Evolutionary conservation across 192 early-diverging fungal genomes (phyloP).

Genomic region (Backusella circina): DNA sequence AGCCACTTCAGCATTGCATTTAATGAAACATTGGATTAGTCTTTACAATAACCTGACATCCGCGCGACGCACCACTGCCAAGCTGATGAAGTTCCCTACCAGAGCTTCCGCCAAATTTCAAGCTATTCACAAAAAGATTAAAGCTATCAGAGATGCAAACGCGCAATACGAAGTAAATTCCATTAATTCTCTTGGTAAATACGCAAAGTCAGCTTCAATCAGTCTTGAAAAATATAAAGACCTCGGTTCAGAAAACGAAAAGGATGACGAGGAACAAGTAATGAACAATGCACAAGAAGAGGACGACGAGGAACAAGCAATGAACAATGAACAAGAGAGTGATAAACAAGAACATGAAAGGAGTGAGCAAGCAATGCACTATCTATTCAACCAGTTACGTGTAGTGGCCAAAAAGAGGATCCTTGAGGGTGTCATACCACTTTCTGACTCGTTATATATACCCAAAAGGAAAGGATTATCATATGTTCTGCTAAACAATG

Average conservation of each 20-base stretch:
- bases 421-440: not conserved
- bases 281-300: no score
- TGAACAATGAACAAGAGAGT: not conserved
- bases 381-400: not conserved
- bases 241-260: conserved; percentile 1
- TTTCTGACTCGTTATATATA: conserved; percentile 1
- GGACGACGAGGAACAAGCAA: not conserved
- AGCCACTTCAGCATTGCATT: not conserved
- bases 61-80: not conserved
- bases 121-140: conserved; percentile 1
- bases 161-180: not conserved
- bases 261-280: no score
- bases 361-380: not conserved
- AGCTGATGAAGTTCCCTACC: not conserved
- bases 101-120: no score
- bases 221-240: conserved; percentile 1
- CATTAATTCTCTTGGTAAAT: not conserved
- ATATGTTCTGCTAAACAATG: conserved; percentile 4
- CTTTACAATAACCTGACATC: not conserved
- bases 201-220: conserved; percentile 3
- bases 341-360: not conserved
- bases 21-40: conserved; percentile 4
- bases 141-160: not conserved
- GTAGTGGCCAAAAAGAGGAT: conserved; percentile 6
- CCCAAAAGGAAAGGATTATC: not conserved